A percentile compares a stretch with the other conserved stretches of the same genome.
Evolutionary conservation across 1,284 basidiomycete species (phyloP).

Genomic region (Earliella scabrosa): DNA sequence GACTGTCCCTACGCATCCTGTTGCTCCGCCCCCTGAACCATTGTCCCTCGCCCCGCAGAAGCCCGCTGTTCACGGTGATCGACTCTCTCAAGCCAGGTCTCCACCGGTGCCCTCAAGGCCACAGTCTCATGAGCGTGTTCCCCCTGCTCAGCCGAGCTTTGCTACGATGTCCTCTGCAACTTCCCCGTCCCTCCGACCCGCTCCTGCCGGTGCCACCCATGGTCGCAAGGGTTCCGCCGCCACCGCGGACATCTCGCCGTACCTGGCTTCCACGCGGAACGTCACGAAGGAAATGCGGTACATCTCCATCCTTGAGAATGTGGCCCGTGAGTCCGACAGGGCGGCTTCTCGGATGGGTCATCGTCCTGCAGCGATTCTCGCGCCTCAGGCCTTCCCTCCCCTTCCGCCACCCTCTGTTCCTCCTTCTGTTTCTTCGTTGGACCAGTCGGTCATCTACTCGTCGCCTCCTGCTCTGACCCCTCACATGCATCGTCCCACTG

Average conservation of each 20-base stretch:
- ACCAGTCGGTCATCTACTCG: conserved; percentile 38
- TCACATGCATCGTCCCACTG: conserved; percentile 6
- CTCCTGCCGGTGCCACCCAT: conserved; percentile 7
- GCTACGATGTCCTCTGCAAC: not conserved
- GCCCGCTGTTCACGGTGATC: not conserved
- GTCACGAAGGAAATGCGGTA: conserved; percentile 70
- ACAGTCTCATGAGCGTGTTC: not conserved
- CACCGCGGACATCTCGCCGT: conserved; percentile 67
- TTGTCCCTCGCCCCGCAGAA: conserved; percentile 14
- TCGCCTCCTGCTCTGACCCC: conserved; percentile 28
- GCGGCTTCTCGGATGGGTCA: conserved; percentile 53
- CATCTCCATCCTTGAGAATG: conserved; percentile 72
- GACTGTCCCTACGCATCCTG: conserved; percentile 4
- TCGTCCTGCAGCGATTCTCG: conserved; percentile 24
- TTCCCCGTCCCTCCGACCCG: conserved; percentile 4
- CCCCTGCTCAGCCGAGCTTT: not conserved
- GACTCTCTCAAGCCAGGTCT: conserved; percentile 4
- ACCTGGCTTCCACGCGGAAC: conserved; percentile 55
- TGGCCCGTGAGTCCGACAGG: conserved; percentile 72
- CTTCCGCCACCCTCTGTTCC: conserved; percentile 27
- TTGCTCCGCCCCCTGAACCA: conserved; percentile 19
- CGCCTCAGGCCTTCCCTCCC: conserved; percentile 12
- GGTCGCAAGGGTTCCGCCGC: conserved; percentile 29
- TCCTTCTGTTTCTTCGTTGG: conserved; percentile 14
- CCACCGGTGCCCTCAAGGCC: conserved; percentile 6